Evolutionary conservation across 2,329 filamentous ascomycete genomes (phyloP).

Genomic region (Gremmenia infestans): DNA sequence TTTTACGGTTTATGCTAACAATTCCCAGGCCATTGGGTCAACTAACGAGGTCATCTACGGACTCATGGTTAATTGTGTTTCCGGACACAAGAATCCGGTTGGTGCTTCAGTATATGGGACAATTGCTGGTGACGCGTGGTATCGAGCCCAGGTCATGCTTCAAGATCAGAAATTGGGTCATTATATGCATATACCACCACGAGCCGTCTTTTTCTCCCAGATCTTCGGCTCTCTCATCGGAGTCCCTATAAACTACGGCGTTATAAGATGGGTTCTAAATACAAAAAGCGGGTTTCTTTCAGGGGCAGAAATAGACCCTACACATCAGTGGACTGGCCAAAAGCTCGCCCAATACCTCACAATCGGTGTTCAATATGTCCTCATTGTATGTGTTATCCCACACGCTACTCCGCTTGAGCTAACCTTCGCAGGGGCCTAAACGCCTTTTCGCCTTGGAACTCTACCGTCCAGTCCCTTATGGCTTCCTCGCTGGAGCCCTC

Average conservation of each 20-base stretch:
- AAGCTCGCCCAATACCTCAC: slow-evolving; percentile 46
- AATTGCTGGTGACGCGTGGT: slow-evolving; percentile 59
- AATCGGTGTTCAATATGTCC: slow-evolving; percentile 54
- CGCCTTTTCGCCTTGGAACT: slow-evolving; percentile 45
- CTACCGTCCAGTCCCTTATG: slow-evolving; percentile 46
- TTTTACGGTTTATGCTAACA: neutral
- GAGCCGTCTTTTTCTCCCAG: slow-evolving; percentile 55
- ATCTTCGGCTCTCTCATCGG: slow-evolving; percentile 54
- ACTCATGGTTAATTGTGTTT: slow-evolving; percentile 50
- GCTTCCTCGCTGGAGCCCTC: slow-evolving; percentile 46
- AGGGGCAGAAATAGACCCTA: slow-evolving; percentile 45
- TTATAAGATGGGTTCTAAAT: slow-evolving; percentile 55
- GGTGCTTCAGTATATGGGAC: slow-evolving; percentile 54
- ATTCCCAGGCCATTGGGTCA: slow-evolving; percentile 46
- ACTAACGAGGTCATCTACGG: slow-evolving; percentile 58
- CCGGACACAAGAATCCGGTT: slow-evolving; percentile 49
- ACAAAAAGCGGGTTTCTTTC: slow-evolving; percentile 52
- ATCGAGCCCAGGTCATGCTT: slow-evolving; percentile 51
- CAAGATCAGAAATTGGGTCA: slow-evolving; percentile 62
- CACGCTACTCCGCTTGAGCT: neutral
- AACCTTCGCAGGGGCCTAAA: slow-evolving; percentile 36
- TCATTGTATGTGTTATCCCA: slow-evolving; percentile 39
- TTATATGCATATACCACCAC: slow-evolving; percentile 57
- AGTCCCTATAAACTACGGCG: slow-evolving; percentile 56
- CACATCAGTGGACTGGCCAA: slow-evolving; percentile 59